phyloP scores from a whole-genome alignment of 805 yeast species.

The Myxozyma neotropica region DNA sequence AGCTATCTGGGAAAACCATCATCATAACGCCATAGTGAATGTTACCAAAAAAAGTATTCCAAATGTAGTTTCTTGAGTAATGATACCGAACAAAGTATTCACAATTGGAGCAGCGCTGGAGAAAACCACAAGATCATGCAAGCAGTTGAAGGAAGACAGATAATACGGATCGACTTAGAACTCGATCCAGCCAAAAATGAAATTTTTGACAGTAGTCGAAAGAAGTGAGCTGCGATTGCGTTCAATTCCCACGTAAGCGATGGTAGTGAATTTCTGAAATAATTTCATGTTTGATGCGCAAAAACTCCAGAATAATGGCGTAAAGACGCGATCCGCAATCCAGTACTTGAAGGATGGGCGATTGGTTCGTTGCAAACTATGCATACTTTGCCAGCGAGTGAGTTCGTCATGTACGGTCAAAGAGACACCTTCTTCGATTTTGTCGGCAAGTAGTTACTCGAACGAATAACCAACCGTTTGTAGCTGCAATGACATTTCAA shows the following conservation, averaged over 20 bases:
- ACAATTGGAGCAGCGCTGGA: constrained; percentile 22
- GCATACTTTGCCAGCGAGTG: constrained; percentile 31
- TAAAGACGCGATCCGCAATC: constrained; percentile 15
- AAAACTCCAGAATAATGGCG: constrained; percentile 26
- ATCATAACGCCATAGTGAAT: constrained; percentile 12
- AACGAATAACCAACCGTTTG: constrained; percentile 25
- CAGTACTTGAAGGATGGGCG: constrained; percentile 27
- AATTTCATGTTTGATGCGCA: constrained; percentile 20
- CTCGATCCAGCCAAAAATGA: constrained; percentile 25
- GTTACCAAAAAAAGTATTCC: constrained; percentile 13
- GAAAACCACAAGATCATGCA: constrained; percentile 22
- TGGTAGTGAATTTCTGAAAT: constrained; percentile 24
- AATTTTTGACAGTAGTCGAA: constrained; percentile 19
- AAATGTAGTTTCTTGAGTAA: constrained; percentile 12
- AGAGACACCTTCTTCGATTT: constrained; percentile 30
- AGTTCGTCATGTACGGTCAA: constrained; percentile 29
- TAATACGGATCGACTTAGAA: constrained; percentile 20
- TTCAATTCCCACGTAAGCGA: constrained; percentile 30
- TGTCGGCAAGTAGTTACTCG: constrained; percentile 20
- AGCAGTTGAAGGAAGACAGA: constrained; percentile 20
- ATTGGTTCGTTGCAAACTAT: constrained; percentile 29
- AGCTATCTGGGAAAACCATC: constrained; percentile 24
- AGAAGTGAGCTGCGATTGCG: constrained; percentile 25
- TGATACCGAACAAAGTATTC: constrained; percentile 17
- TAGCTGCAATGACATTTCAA: constrained; percentile 28